Evolutionary conservation across 2,329 filamentous ascomycete species (phyloP).

Genomic region (Rasamsonia emersonii): DNA sequence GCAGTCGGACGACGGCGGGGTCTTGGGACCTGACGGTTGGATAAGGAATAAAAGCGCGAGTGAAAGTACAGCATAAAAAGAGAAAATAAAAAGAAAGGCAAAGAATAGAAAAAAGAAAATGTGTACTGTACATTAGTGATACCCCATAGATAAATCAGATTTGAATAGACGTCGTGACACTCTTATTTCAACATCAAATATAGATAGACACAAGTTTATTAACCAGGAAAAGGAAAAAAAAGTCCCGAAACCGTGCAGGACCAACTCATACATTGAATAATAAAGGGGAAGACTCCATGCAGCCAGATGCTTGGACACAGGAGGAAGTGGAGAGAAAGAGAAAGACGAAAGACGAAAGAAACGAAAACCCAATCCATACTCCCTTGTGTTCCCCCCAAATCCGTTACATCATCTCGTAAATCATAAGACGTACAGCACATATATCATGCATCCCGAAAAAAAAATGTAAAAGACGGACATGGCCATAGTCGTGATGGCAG

Average conservation of each 20-base stretch:
- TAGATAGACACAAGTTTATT: too few relatives aligned
- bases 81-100: conserved; percentile 4
- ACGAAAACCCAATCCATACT: conserved; percentile 1
- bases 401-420: conserved; percentile 8
- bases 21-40: conserved; percentile 55
- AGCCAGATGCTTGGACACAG: too few relatives aligned
- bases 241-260: too few relatives aligned
- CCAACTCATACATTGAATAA: too few relatives aligned
- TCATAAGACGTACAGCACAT: conserved; percentile 3
- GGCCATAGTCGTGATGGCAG: neutral
- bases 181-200: too few relatives aligned
- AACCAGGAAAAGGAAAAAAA: too few relatives aligned
- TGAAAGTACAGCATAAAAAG: neutral
- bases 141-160: too few relatives aligned
- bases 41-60: conserved; percentile 18
- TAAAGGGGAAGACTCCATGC: neutral
- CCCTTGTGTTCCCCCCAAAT: neutral
- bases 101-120: conserved; percentile 15
- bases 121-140: conserved; percentile 15
- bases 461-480: conserved; percentile 1
- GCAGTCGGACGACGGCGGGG: conserved; percentile 51
- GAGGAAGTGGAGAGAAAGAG: conserved; percentile 1
- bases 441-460: neutral
- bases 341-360: conserved; percentile 3
- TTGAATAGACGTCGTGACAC: too few relatives aligned